Conservation (phyloP, 306 rosid species). For the Lathyrus sativus region DNA sequence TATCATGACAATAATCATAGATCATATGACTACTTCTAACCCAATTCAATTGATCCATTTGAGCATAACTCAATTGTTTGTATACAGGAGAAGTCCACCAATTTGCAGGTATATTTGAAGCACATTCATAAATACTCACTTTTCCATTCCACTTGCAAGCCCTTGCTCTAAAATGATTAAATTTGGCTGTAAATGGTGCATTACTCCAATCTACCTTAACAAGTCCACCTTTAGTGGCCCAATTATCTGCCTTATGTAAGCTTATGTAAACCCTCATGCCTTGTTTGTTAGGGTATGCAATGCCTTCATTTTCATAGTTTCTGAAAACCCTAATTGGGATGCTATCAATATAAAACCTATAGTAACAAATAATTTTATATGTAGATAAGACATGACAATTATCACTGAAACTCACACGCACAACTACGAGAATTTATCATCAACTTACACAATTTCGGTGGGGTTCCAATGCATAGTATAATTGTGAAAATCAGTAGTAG, state of each 20-base stretch:
- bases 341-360: conserved; percentile 79
- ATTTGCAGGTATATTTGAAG: conserved; percentile 49
- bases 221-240: conserved; percentile 57
- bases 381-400: no score
- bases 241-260: conserved; percentile 45
- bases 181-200: conserved; percentile 71
- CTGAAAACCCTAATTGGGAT: conserved; percentile 77
- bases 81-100: conserved; percentile 70
- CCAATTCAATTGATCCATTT: conserved; percentile 57
- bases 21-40: conserved; percentile 62
- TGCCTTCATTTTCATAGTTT: conserved; percentile 60
- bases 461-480: conserved; percentile 94
- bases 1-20: conserved; percentile 78
- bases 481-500: conserved; percentile 78
- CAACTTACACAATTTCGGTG: conserved; percentile 65
- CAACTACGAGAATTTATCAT: no score
- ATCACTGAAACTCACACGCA: no score
- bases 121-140: conserved; percentile 56
- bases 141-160: conserved; percentile 76
- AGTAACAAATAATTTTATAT: not conserved
- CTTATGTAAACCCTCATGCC: conserved; percentile 75
- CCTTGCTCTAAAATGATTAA: conserved; percentile 62
- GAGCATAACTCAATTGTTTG: conserved; percentile 44
- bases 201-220: conserved; percentile 62
- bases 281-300: conserved; percentile 72